phyloP scores from a whole-genome alignment of 768 basidiomycete species.

The Auricularia auricula-judae region DNA sequence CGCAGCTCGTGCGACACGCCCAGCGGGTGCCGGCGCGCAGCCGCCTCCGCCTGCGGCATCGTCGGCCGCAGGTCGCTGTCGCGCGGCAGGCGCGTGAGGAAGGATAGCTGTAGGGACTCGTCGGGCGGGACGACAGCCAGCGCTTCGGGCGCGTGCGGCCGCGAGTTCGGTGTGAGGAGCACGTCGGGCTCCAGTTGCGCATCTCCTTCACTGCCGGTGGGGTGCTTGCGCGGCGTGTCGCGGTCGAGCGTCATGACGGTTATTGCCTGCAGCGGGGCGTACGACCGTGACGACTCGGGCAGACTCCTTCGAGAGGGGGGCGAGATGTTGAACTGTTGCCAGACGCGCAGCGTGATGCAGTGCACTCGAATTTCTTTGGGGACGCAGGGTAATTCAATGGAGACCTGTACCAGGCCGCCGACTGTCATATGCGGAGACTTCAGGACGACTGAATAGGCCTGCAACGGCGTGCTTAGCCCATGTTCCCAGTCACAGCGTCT shows the following conservation, averaged over 20 bases:
- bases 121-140: no score
- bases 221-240: no score
- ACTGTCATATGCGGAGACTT: background rate
- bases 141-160: no score
- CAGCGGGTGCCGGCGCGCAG: background rate
- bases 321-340: background rate
- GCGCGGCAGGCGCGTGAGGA: background rate
- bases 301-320: no score
- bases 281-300: no score
- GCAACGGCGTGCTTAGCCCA: background rate
- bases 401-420: background rate
- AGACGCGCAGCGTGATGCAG: background rate
- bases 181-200: no score
- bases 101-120: background rate
- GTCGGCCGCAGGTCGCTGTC: background rate
- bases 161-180: no score
- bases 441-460: background rate
- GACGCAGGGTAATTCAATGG: background rate
- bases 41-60: background rate
- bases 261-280: no score
- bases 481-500: no score
- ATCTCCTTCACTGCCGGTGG: no score
- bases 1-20: background rate
- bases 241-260: no score
- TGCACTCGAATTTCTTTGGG: background rate